Conservation (phyloP, 2,329 filamentous ascomycete species). For the Pseudocercospora pini-densiflorae region DNA sequence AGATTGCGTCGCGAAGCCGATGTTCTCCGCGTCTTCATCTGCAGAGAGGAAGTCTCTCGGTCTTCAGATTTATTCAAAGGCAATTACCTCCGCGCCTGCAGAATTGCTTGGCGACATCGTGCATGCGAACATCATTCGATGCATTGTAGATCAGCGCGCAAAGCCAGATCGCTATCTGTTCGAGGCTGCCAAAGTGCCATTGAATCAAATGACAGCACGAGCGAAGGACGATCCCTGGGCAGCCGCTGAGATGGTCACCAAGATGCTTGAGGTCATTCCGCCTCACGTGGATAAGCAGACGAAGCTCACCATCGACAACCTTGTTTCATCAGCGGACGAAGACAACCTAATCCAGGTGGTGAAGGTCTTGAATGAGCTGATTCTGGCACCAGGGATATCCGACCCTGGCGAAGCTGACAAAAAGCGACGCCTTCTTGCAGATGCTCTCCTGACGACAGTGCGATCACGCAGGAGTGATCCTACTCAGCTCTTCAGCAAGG, state of each 20-base stretch:
- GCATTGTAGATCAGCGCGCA: conserved; percentile 80
- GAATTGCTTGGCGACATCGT: conserved; percentile 67
- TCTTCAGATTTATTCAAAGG: conserved; percentile 82
- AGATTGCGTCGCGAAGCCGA: conserved; percentile 80
- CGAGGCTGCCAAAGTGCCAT: conserved; percentile 73
- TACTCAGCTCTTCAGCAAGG: conserved; percentile 32
- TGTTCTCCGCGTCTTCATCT: conserved; percentile 82
- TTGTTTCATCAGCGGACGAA: conserved; percentile 66
- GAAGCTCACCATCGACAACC: conserved; percentile 77
- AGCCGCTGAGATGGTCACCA: conserved; percentile 64
- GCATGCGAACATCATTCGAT: conserved; percentile 80
- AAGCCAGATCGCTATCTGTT: conserved; percentile 80
- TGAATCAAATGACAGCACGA: conserved; percentile 71
- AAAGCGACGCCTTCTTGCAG: conserved; percentile 57
- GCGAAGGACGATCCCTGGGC: conserved; percentile 65
- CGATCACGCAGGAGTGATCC: conserved; percentile 41
- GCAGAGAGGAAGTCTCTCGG: conserved; percentile 91
- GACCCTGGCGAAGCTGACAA: conserved; percentile 52
- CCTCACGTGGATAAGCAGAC: conserved; percentile 86
- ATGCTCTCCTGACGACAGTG: conserved; percentile 57
- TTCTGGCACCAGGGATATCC: conserved; percentile 50
- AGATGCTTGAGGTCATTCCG: conserved; percentile 71
- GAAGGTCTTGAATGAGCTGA: conserved; percentile 50
- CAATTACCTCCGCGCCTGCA: conserved; percentile 61
- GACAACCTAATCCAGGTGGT: conserved; percentile 58